Conservation (phyloP, 345 rosid species). For the Dimocarpus longan region DNA sequence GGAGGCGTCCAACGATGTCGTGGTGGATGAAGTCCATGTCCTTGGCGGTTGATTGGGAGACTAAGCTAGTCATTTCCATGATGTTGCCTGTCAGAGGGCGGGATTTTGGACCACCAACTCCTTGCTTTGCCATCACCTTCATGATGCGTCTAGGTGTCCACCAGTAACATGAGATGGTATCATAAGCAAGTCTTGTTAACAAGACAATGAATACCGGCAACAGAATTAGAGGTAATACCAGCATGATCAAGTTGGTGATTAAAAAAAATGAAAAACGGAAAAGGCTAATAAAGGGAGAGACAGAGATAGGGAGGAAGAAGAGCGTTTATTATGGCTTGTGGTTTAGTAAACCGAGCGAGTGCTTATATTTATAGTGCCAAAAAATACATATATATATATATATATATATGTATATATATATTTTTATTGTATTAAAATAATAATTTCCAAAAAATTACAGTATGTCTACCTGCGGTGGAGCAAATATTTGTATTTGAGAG, state of each 20-base stretch:
- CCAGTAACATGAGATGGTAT: slow-evolving; percentile 63
- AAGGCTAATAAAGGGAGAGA: no score
- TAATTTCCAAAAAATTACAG: no score
- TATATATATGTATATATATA: no score
- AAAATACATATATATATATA: no score
- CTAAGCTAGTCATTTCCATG: slow-evolving; percentile 59
- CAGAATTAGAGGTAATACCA: slow-evolving; percentile 17
- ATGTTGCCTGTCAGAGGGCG: slow-evolving; percentile 78
- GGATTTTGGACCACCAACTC: slow-evolving; percentile 85
- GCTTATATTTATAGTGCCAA: no score
- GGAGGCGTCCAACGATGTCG: slow-evolving; percentile 71
- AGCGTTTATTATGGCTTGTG: no score
- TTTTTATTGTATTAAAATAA: no score
- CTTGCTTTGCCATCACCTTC: slow-evolving; percentile 77
- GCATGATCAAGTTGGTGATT: slow-evolving; percentile 17
- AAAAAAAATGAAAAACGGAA: no score
- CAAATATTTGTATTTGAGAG: no score
- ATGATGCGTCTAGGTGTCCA: slow-evolving; percentile 77
- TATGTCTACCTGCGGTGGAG: no score
- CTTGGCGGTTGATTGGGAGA: slow-evolving; percentile 59
- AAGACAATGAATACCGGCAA: slow-evolving; percentile 35
- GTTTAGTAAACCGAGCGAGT: no score
- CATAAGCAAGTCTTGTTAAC: slow-evolving; percentile 45
- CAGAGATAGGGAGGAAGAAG: no score
- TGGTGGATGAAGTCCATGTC: slow-evolving; percentile 68